These are phyloP conservation scores for Rhodomyrtus psidioides DNA, from an alignment of 441 rosid genomes.

Conservation along the genomic window DNA sequence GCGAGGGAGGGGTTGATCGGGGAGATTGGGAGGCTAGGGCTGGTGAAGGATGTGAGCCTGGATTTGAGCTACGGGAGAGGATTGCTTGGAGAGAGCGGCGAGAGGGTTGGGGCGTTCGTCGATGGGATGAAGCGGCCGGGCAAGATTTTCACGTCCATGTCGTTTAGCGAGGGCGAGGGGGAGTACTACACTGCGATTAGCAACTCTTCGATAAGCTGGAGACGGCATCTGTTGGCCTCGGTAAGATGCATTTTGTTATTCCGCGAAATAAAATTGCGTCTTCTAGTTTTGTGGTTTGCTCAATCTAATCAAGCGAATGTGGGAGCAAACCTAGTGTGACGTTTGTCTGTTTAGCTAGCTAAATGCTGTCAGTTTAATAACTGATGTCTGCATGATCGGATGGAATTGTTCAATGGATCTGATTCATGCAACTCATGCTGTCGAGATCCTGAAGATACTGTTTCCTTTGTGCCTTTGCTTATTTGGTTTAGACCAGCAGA, in stretches of 20 bases:
- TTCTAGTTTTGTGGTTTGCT: not conserved
- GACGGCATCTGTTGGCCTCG: conserved; percentile 72
- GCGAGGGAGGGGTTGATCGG: conserved; percentile 31
- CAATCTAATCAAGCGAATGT: not conserved
- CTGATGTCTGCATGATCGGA: not conserved
- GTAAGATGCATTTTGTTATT: conserved; percentile 13
- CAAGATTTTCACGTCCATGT: conserved; percentile 83
- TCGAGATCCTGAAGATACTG: not conserved
- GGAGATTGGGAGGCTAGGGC: conserved; percentile 49
- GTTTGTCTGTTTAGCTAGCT: not conserved
- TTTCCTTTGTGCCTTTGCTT: not conserved
- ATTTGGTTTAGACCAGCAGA: not conserved
- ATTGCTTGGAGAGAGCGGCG: conserved; percentile 29
- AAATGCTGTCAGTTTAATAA: not conserved
- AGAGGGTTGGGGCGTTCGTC: conserved; percentile 31
- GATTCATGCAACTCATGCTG: not conserved
- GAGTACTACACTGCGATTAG: conserved; percentile 24
- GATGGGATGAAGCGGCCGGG: conserved; percentile 81
- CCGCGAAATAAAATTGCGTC: not conserved
- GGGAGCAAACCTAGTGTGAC: not conserved
- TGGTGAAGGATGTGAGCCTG: conserved; percentile 76
- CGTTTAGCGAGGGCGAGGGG: conserved; percentile 45
- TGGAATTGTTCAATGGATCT: not conserved
- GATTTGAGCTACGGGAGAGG: conserved; percentile 68
- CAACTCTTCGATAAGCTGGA: conserved; percentile 68